These are phyloP conservation scores for Camptophora hylomeconis DNA, from an alignment of 2,329 filamentous ascomycete species.

Conservation along the genomic window DNA sequence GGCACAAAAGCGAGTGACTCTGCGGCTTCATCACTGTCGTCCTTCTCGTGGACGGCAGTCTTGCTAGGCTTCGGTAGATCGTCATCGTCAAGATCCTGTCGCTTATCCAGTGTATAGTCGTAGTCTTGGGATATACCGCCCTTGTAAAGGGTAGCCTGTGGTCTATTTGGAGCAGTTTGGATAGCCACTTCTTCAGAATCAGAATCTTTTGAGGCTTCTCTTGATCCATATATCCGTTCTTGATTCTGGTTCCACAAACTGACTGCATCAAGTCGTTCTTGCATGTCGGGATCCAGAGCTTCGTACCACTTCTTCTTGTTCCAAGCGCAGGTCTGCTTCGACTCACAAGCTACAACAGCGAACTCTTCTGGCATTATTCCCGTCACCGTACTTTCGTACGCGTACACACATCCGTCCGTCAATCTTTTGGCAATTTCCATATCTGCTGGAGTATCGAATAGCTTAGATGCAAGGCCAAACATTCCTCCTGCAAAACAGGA, in stretches of 20 bases:
- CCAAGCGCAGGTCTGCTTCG: conserved; percentile 36
- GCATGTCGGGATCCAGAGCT: conserved; percentile 24
- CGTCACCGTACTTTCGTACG: conserved; percentile 41
- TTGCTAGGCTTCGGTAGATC: conserved; percentile 2
- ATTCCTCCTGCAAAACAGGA: conserved; percentile 50
- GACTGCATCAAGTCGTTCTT: conserved; percentile 14
- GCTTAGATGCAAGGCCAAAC: conserved; percentile 45
- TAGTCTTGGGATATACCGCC: background rate
- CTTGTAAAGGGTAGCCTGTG: background rate
- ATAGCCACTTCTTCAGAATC: conserved; percentile 1
- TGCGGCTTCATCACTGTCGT: conserved; percentile 1
- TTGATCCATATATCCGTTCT: conserved; percentile 10
- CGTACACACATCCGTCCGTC: conserved; percentile 50
- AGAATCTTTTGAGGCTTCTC: conserved; percentile 4
- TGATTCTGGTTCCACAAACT: conserved; percentile 14
- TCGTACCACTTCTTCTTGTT: conserved; percentile 39
- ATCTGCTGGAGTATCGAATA: conserved; percentile 42
- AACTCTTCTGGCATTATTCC: conserved; percentile 52
- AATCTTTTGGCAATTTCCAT: conserved; percentile 43
- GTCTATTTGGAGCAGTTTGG: background rate
- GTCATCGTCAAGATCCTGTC: conserved; percentile 1
- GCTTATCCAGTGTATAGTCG: background rate
- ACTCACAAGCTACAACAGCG: conserved; percentile 38
- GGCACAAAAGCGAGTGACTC: conserved; percentile 9
- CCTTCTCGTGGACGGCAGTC: conserved; percentile 2